Evolutionary conservation across 2,329 filamentous ascomycete species (phyloP).

Genomic region (Cladosporium sphaerospermum): DNA sequence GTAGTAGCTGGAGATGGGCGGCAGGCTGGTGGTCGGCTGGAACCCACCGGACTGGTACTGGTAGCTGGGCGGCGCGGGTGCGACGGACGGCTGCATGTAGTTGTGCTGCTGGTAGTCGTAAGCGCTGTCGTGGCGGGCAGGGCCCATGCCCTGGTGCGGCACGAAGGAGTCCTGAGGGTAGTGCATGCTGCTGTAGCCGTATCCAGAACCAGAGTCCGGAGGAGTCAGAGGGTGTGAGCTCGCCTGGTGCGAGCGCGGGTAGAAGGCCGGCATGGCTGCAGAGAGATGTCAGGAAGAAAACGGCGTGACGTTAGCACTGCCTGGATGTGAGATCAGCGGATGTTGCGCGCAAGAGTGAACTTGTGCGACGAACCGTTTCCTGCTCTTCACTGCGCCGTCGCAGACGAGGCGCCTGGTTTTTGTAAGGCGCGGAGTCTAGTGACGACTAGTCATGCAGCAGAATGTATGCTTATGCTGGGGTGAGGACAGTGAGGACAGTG

Average conservation of each 20-base stretch:
- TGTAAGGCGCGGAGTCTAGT: slow-evolving; percentile 19
- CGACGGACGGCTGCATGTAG: slow-evolving; percentile 36
- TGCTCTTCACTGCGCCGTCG: slow-evolving; percentile 20
- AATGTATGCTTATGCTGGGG: slow-evolving; percentile 12
- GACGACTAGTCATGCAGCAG: slow-evolving; percentile 18
- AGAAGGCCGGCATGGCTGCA: slow-evolving; percentile 47
- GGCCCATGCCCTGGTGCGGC: slow-evolving; percentile 31
- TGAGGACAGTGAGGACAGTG: not conserved
- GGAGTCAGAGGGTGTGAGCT: slow-evolving; percentile 42
- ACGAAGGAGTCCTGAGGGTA: slow-evolving; percentile 41
- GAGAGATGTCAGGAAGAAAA: slow-evolving; percentile 37
- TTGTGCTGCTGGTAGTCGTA: slow-evolving; percentile 41
- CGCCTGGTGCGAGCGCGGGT: slow-evolving; percentile 37
- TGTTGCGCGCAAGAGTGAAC: slow-evolving; percentile 1
- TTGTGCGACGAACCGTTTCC: slow-evolving; percentile 20
- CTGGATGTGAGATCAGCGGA: not conserved
- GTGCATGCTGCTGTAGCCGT: slow-evolving; percentile 34
- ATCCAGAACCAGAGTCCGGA: slow-evolving; percentile 41
- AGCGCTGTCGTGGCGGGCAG: slow-evolving; percentile 37
- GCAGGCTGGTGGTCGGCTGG: slow-evolving; percentile 26
- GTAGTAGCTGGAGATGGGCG: slow-evolving; percentile 35
- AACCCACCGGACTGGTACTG: slow-evolving; percentile 20
- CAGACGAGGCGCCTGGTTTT: slow-evolving; percentile 20
- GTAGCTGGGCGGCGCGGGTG: slow-evolving; percentile 26
- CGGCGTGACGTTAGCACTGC: slow-evolving; percentile 25